A percentile compares a stretch with the other conserved stretches of the same genome.
These are phyloP conservation scores for Leccinellum albellum DNA, from an alignment of 768 basidiomycete species.

Conservation along the genomic window DNA sequence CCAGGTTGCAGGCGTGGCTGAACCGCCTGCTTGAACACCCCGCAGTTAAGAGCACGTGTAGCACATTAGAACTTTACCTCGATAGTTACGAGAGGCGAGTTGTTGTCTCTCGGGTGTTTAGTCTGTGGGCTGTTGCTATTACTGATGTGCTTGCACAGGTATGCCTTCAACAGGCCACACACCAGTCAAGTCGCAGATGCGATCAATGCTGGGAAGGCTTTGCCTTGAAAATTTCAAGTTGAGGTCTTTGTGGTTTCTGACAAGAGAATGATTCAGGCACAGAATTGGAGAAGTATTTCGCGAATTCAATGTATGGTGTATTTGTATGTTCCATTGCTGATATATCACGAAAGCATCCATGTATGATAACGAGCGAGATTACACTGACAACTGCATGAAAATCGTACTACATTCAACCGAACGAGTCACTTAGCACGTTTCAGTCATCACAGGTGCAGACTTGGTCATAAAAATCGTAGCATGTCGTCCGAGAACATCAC, in stretches of 20 bases:
- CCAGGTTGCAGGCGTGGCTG: conserved; percentile 51
- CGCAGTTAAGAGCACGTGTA: conserved; percentile 64
- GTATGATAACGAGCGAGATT: not conserved
- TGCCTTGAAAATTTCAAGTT: conserved; percentile 46
- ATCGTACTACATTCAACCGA: not conserved
- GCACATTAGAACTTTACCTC: conserved; percentile 60
- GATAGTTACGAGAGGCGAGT: conserved; percentile 68
- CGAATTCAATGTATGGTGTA: not conserved
- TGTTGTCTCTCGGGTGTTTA: not conserved
- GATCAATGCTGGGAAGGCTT: conserved; percentile 59
- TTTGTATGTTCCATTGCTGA: not conserved
- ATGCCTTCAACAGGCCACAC: conserved; percentile 73
- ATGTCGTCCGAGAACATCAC: not conserved
- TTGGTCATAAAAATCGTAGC: not conserved
- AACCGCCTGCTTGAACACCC: conserved; percentile 54
- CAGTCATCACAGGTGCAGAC: not conserved
- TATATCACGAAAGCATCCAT: not conserved
- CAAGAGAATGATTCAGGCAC: not conserved
- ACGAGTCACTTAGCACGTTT: not conserved
- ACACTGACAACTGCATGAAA: not conserved
- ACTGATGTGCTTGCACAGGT: conserved; percentile 37
- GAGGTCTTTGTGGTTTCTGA: not conserved
- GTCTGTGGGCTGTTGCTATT: not conserved
- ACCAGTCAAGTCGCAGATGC: conserved; percentile 75
- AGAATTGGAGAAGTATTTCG: no score